phyloP scores from a whole-genome alignment of 306 rosid species.

The Quercus berberidifolia region DNA sequence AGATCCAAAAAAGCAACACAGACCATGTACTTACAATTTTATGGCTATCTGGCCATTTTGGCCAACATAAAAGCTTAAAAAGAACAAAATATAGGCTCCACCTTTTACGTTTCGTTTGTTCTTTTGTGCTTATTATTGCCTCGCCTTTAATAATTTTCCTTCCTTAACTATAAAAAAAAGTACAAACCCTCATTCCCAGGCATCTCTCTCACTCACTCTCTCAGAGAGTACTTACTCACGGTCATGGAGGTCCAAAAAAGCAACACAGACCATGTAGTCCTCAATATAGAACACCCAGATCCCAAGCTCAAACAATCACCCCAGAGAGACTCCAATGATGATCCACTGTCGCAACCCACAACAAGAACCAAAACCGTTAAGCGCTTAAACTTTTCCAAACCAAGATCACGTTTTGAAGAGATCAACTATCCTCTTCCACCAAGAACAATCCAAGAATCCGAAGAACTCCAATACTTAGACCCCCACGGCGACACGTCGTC shows the following conservation, averaged over 20 bases:
- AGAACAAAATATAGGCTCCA: too few relatives aligned
- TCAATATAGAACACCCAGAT: conserved; percentile 30
- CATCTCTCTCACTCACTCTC: background rate
- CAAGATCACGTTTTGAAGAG: conserved; percentile 48
- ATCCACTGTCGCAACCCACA: background rate
- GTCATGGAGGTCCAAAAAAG: conserved; percentile 10
- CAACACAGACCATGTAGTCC: conserved; percentile 27
- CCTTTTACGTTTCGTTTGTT: too few relatives aligned
- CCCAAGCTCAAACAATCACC: conserved; percentile 2
- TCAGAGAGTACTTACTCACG: background rate
- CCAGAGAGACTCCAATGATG: background rate
- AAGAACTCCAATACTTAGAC: conserved; percentile 5
- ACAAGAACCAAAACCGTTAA: conserved; percentile 26
- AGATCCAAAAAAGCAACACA: conserved; percentile 2
- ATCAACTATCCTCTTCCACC: conserved; percentile 12
- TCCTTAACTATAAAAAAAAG: too few relatives aligned
- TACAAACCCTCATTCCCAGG: too few relatives aligned
- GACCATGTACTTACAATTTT: conserved; percentile 12
- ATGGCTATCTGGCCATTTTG: too few relatives aligned
- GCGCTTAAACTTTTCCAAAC: conserved; percentile 40
- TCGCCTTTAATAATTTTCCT: too few relatives aligned
- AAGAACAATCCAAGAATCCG: conserved; percentile 24
- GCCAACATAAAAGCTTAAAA: too few relatives aligned
- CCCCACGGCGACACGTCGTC: conserved; percentile 9
- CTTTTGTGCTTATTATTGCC: too few relatives aligned